Base-by-base conservation (phyloP, 2,329 filamentous ascomycete species). In the Epichloe baconii region DNA sequence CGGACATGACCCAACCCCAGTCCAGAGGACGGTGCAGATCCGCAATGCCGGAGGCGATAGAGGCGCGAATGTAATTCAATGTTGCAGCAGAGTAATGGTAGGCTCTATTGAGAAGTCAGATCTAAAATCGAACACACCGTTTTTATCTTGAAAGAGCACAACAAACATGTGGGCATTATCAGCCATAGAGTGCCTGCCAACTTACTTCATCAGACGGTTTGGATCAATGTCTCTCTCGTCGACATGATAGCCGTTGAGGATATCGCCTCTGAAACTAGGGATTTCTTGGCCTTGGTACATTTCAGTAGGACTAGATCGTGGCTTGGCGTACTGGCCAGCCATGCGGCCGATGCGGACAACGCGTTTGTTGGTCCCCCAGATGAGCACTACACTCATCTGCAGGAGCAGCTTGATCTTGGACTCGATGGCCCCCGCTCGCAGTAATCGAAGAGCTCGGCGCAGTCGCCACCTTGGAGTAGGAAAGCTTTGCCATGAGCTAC, bases 241-340 rank as follows among this genome's bases (percentile, higher is more conserved):
- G 0, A 81, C 71, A 38, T 81, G 78, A 69, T 84, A 95, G 26
- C 91, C 91, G 64, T 98, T 98, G 56, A 98, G 76, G 54, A 97
- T 97, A 60, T 98, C 93, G 15, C 93, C 93, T 49, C 93, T 78
- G 76, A 97, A 98, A 42, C 87, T 93, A 4, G 88, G 86, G 50
- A 95, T 85, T 62, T 88, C 80, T 53, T 80, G 79, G 48, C 89
- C 90, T 56, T 94, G 74, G 48, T 94, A 72, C 2, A 82, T 77
- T 71, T 98, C 93, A 38, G 82, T 90, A 0, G 91, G 86, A 59
- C 85, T 95, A 4, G 88, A 95, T 52, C 93, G 77, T 2, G 91
- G 93, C 71, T 98, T 98, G 34, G 93, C 93, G 63, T 95, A 98
- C 74, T 98, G 93, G 3, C 93, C 93, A 12, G 93, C 93, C 82